phyloP scores from a whole-genome alignment of 495 filamentous ascomycete species.

The Chlorociboria aeruginascens region DNA sequence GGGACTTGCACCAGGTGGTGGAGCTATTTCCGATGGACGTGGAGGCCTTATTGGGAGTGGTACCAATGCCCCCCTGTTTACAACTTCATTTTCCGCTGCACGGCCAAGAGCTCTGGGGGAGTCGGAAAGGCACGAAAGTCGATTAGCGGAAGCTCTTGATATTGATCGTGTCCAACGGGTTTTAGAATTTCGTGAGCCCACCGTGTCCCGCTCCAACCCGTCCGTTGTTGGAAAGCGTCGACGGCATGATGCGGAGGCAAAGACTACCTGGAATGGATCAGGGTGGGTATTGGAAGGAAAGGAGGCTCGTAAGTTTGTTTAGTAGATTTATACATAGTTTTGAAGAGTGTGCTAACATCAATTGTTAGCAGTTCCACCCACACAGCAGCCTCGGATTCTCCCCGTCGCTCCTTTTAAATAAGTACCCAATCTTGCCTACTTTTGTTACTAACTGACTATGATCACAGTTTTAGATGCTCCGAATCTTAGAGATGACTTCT shows the following conservation, averaged over 20 bases:
- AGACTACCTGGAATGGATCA: slow-evolving; percentile 11
- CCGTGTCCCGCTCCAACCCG: slow-evolving; percentile 11
- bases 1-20: slow-evolving; percentile 42
- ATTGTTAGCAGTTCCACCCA: slow-evolving; percentile 2
- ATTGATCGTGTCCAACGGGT: slow-evolving; percentile 56
- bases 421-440: slow-evolving; percentile 16
- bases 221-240: background rate
- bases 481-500: slow-evolving; percentile 82
- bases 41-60: slow-evolving; percentile 53
- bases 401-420: slow-evolving; percentile 70
- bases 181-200: slow-evolving; percentile 30
- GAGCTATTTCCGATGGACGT: slow-evolving; percentile 45
- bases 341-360: background rate
- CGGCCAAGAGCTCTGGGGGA: slow-evolving; percentile 41
- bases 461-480: slow-evolving; percentile 73
- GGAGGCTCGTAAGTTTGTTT: background rate
- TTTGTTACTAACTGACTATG: slow-evolving; percentile 1
- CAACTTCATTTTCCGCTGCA: slow-evolving; percentile 47
- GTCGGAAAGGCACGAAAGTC: slow-evolving; percentile 54
- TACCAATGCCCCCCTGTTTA: slow-evolving; percentile 64
- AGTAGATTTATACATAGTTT: no score
- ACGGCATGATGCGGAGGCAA: slow-evolving; percentile 25
- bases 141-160: slow-evolving; percentile 74
- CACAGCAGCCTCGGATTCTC: slow-evolving; percentile 28
- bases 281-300: slow-evolving; percentile 1